Evolutionary conservation across 257 asterid species (phyloP), one percentile per base, ranked within the genome.

Genomic region (Nicotiana tabacum): DNA sequence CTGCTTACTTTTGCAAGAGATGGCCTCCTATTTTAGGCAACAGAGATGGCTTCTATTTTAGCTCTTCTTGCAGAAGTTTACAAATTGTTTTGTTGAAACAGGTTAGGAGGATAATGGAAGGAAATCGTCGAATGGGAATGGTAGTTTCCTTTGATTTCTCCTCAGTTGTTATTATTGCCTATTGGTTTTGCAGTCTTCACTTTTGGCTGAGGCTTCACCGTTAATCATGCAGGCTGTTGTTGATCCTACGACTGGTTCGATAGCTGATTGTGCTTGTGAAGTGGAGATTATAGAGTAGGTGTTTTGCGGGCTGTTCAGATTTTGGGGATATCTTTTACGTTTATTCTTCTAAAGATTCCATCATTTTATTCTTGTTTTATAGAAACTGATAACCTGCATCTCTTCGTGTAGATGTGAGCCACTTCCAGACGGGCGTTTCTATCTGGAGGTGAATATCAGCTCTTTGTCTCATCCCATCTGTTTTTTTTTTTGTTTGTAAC

Each of bases 71-170:
- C 39, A 16, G 7, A 76, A 15, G 46, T 17, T 76, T 0, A 76
- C 10, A 51, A 51, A 15, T 76, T 76, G 17, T 82, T 32, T 89
- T 48, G 53, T 82, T 83, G 79, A 81, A 88, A 88, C 85, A 96
- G 99, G 97, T 94, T 83, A 91, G 98, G 89, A 90, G 99, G 89
- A 93, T 95, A 83, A 93, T 96, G 99, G 98, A 96, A 91, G 99
- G 99, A 86, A 96, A 93, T 83, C 97, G 90, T 43, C 93, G 98
- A 53, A 96, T 94, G 99, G 99, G 98, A 92, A 94, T 94, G 98
- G 98, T 92, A 88, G 58, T n/a, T 82, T 58, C 84, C 18, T 39
- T 62, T n/a, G 29, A 21, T 53, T 24, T 39, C 24, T 53, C 77
- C 13, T 58, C 33, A 66, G 51, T 79, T 70, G 15, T 16, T 70